Evolutionary conservation across 108 stramenopile species (phyloP), one percentile per base, ranked within the genome.

Genomic region (Nitzschia sp.): DNA sequence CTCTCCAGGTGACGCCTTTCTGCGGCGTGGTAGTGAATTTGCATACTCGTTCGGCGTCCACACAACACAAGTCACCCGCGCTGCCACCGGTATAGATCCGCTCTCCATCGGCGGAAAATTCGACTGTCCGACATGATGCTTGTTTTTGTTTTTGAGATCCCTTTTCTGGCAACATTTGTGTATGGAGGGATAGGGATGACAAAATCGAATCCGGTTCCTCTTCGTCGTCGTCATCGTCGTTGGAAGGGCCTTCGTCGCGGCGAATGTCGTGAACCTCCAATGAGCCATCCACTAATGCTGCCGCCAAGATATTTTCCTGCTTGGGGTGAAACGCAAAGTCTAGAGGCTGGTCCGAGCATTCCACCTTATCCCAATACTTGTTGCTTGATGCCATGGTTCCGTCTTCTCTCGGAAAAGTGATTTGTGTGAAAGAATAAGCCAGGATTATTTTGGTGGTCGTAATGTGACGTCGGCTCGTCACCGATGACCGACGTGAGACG

Each of bases 271-370:
- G 88, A 54, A 89, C 77, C 75, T 94, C 93, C 41, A 94, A 71
- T 17, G 87, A 86, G 19, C 93, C 93, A 64, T 94, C 93, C 17
- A 94, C 88, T 30, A 94, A 63, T 9, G 79, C 93, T 0, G 85
- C 86, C 9, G 88, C 88, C n/a, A 91, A 38, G 0, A 94, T 38
- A 36, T 80, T 61, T 27, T 81, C 71, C 26, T 67, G 68, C 1
- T 48, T 63, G 0, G 93, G 88, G 73, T 91, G 90, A 65, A 94
- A 94, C 1, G 81, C 76, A 22, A 94, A 66, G 63, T 82, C 90
- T 48, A 94, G 60, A n/a, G 93, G 90, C 69, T 94, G 93, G 32
- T 78, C 78, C 1, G 90, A 89, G 59, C 89, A 90, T 58, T 94
- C 88, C 62, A 94, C 83, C 26, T 3, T 27, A 19, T 59, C 30